Percentiles rank a stretch among this genome's conserved stretches.
phyloP scores from a whole-genome alignment of 2,329 filamentous ascomycete species.

The Beauveria brongniartii region DNA sequence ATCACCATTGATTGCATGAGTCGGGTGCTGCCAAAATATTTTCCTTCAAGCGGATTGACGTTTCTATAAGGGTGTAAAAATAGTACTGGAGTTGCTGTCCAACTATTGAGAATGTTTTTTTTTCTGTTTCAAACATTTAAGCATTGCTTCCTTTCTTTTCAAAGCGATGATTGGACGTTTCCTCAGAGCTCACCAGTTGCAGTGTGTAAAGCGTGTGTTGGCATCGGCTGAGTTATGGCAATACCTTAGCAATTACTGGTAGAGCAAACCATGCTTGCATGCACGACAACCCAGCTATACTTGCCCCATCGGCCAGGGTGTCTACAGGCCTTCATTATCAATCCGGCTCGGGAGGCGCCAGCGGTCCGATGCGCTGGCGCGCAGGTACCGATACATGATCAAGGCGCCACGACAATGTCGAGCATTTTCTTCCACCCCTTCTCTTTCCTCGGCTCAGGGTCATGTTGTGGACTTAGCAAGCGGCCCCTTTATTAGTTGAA shows the following conservation, averaged over 20 bases:
- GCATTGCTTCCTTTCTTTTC: not conserved
- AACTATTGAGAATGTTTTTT: not conserved
- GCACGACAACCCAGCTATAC: no score
- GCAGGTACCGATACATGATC: not conserved
- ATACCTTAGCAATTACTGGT: no score
- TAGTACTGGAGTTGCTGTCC: not conserved
- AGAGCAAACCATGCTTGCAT: not conserved
- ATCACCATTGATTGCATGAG: constrained; percentile 38
- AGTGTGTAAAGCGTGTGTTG: no score
- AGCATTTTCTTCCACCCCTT: not conserved
- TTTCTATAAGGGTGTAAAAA: not conserved
- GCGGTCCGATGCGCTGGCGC: not conserved
- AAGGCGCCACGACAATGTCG: not conserved
- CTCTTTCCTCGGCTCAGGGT: not conserved
- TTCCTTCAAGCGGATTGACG: no score
- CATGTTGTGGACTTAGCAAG: not conserved
- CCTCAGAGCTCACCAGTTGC: no score
- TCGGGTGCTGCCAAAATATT: not conserved
- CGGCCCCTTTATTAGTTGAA: not conserved
- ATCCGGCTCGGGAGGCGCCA: not conserved
- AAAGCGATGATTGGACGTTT: no score
- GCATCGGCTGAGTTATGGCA: no score
- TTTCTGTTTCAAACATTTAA: not conserved
- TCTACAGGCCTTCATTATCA: not conserved
- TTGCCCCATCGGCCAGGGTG: not conserved